Base-by-base conservation (phyloP, 305 asterid genomes). In the Nicotiana rustica region DNA sequence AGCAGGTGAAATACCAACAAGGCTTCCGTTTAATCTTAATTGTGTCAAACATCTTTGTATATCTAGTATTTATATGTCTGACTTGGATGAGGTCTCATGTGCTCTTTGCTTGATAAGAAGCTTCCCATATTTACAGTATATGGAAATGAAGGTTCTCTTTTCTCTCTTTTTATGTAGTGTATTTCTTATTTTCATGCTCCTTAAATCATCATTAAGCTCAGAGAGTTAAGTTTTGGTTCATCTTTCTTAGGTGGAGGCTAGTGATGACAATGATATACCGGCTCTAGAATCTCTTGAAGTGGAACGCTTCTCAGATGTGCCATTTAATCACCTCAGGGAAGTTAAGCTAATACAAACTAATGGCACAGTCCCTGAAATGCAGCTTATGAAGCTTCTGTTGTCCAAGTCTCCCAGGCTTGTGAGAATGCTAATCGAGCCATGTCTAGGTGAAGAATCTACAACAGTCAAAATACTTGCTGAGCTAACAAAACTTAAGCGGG, bases 31-130 rank as follows among this genome's bases (percentile, higher is more conserved):
- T 61, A 13, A 19, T 21, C 35, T 82, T 10, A 12, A 38, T 31
- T 38, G 10, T 62, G 84, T 84, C 35, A 69, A 84, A 49, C 33
- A n/a, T 25, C 69, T 73, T 49, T 13, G 36, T 10, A 25, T 81
- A 15, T 25, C 35, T 31, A 9, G 9, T 18, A 44, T 77, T 10
- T 64, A 66, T 69, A 19, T 84, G 35, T 68, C 69, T 31, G 79
- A 57, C 60, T 0, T 49, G 70, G 62, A 59, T 4, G 84, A 73
- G 67, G 35, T 86, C 41, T 17, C 77, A 3, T 66, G 41, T 81
- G 61, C 70, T 56, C 59, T 86, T 29, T 83, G 70, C 70, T 56
- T 80, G 79, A 62, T 86, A 0, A 60, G 81, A 80, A 86, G 84
- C 77, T 78, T 83, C 36, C 85, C 86, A 6, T 73, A 66, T 56